A percentile compares a stretch with the other conserved stretches of the same genome.
phyloP scores from a whole-genome alignment of 2,329 filamentous ascomycete species.

The Juglanconis oblonga region DNA sequence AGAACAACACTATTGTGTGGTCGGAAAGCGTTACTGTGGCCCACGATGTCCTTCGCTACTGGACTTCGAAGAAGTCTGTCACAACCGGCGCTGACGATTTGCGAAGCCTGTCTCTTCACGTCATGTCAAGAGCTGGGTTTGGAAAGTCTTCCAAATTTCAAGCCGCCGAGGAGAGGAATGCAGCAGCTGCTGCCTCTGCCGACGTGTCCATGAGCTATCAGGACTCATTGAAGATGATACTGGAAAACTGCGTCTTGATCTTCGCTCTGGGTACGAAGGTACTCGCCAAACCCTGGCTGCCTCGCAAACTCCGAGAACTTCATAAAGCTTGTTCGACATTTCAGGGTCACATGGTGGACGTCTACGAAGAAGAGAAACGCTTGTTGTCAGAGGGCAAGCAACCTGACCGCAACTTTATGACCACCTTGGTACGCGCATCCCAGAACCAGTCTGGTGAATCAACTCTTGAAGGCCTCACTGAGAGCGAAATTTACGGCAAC shows the following conservation, averaged over 20 bases:
- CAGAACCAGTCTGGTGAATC: background rate
- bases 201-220: background rate
- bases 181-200: background rate
- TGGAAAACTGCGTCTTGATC: constrained; percentile 28
- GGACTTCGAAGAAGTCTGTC: background rate
- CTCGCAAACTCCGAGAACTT: constrained; percentile 25
- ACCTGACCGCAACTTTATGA: constrained; percentile 1
- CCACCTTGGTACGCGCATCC: background rate
- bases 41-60: constrained; percentile 2
- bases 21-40: background rate
- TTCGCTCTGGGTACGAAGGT: constrained; percentile 21
- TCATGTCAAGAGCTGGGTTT: constrained; percentile 8
- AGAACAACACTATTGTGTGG: constrained; percentile 8
- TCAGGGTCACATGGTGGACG: constrained; percentile 25
- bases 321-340: constrained; percentile 25
- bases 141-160: constrained; percentile 10
- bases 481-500: constrained; percentile 45
- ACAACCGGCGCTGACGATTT: background rate
- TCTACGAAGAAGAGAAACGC: constrained; percentile 29
- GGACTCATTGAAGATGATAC: constrained; percentile 14
- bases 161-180: constrained; percentile 21
- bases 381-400: background rate
- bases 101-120: constrained; percentile 1
- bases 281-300: background rate
- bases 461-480: constrained; percentile 26